These are phyloP conservation scores for Discostella pseudostelligera DNA, from an alignment of 108 stramenopile genomes.

Conservation along the genomic window DNA sequence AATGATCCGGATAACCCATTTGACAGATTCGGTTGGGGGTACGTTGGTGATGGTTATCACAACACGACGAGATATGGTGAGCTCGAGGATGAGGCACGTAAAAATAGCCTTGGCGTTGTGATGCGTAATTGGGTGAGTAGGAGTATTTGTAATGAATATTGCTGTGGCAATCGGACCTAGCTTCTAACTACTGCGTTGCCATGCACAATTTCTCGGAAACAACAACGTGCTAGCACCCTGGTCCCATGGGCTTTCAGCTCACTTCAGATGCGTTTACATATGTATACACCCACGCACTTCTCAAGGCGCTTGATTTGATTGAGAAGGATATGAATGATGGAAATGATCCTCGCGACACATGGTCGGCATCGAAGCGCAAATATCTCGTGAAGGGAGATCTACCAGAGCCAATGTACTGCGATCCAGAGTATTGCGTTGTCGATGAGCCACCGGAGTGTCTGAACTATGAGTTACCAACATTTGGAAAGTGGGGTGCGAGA, in stretches of 20 bases:
- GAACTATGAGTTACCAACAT: constrained; percentile 56
- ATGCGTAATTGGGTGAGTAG: constrained; percentile 43
- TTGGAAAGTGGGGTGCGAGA: constrained; percentile 42
- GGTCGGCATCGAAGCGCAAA: constrained; percentile 36
- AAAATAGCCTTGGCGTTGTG: constrained; percentile 41
- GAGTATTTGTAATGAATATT: neutral
- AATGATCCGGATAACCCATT: constrained; percentile 27
- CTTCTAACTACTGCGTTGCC: neutral
- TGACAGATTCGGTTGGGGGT: constrained; percentile 23
- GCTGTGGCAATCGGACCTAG: neutral
- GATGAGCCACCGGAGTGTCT: constrained; percentile 53
- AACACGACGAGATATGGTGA: constrained; percentile 49
- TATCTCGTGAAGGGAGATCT: constrained; percentile 39
- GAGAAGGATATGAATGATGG: constrained; percentile 38
- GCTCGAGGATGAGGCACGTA: constrained; percentile 27
- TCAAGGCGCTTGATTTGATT: constrained; percentile 46
- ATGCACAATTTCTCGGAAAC: no score
- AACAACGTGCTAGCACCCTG: constrained; percentile 43
- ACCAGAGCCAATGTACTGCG: constrained; percentile 45
- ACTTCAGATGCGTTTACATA: constrained; percentile 55
- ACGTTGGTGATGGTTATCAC: constrained; percentile 54
- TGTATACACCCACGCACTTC: constrained; percentile 47
- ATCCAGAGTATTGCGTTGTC: constrained; percentile 45
- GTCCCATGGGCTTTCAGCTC: constrained; percentile 53
- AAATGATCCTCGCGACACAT: constrained; percentile 43